phyloP scores from a whole-genome alignment of 2,329 filamentous ascomycete genomes.

The Cladobotryum protrusum region DNA sequence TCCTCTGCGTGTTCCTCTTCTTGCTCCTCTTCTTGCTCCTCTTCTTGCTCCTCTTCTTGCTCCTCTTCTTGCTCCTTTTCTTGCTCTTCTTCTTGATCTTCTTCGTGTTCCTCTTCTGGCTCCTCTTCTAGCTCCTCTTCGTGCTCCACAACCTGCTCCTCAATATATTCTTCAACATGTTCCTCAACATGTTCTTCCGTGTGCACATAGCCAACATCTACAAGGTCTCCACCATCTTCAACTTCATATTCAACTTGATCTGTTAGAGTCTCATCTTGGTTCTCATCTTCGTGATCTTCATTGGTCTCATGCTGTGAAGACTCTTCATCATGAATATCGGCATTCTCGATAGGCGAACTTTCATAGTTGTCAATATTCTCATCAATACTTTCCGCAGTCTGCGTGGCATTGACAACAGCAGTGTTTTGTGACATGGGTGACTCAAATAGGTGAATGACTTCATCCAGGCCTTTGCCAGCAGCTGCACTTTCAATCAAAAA shows the following conservation, averaged over 20 bases:
- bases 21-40: background rate
- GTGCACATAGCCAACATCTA: background rate
- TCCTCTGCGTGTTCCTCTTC: background rate
- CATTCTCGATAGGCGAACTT: background rate
- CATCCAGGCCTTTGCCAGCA: slow-evolving; percentile 34
- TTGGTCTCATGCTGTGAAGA: background rate
- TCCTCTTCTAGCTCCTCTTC: background rate
- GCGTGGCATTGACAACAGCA: slow-evolving; percentile 1
- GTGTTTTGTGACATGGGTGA: slow-evolving; percentile 14
- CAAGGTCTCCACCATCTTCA: background rate
- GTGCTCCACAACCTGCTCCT: background rate
- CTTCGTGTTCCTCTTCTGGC: slow-evolving; percentile 7
- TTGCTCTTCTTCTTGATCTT: slow-evolving; percentile 14
- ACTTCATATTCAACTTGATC: background rate
- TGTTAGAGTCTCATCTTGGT: slow-evolving; percentile 4
- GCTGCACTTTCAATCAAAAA: slow-evolving; percentile 37
- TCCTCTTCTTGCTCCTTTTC: background rate
- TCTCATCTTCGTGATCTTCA: slow-evolving; percentile 14
- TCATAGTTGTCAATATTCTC: background rate
- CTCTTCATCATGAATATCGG: background rate
- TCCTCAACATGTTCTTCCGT: background rate
- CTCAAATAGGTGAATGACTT: slow-evolving; percentile 34
- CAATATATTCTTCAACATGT: background rate
- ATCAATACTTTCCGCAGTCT: background rate
- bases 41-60: slow-evolving; percentile 13